Conservation (phyloP, 805 yeast genomes). For the Ogataea nonfermentans region DNA sequence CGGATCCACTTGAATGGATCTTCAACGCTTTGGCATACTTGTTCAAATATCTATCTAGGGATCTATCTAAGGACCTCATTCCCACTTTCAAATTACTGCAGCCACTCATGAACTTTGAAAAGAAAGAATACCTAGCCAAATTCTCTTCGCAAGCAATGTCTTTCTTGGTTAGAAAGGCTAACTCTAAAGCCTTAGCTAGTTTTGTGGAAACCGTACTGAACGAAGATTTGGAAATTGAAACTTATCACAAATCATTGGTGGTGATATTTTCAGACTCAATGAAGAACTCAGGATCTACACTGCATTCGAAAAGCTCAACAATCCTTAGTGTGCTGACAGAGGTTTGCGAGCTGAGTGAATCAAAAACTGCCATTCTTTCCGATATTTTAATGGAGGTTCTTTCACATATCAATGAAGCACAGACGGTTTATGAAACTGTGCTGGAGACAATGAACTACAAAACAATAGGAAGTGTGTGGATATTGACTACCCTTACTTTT, state of each 20-base stretch:
- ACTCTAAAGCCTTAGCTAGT: conserved; percentile 41
- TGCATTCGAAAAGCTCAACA: conserved; percentile 67
- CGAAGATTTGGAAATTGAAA: conserved; percentile 35
- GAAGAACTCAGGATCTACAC: conserved; percentile 63
- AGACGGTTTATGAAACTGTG: conserved; percentile 40
- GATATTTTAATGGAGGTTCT: conserved; percentile 57
- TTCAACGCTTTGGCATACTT: conserved; percentile 84
- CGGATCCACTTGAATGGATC: conserved; percentile 73
- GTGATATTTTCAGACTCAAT: conserved; percentile 70
- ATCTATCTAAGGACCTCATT: conserved; percentile 56
- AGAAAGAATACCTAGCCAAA: conserved; percentile 64
- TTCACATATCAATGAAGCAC: conserved; percentile 51
- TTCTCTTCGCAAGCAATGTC: conserved; percentile 92
- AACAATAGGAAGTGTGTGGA: conserved; percentile 35
- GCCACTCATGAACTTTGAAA: conserved; percentile 59
- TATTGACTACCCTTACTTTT: conserved; percentile 51
- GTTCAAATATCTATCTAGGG: conserved; percentile 79
- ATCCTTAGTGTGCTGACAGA: conserved; percentile 43
- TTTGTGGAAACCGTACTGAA: conserved; percentile 45
- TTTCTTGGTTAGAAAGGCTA: conserved; percentile 71
- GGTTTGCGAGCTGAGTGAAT: conserved; percentile 22
- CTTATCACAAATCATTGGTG: conserved; percentile 57
- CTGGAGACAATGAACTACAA: conserved; percentile 20
- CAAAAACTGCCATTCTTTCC: conserved; percentile 45
- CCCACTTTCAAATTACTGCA: conserved; percentile 67